A percentile compares a stretch with the other conserved stretches of the same genome.
phyloP scores from a whole-genome alignment of 495 filamentous ascomycete genomes.

The Neurospora pannonica region DNA sequence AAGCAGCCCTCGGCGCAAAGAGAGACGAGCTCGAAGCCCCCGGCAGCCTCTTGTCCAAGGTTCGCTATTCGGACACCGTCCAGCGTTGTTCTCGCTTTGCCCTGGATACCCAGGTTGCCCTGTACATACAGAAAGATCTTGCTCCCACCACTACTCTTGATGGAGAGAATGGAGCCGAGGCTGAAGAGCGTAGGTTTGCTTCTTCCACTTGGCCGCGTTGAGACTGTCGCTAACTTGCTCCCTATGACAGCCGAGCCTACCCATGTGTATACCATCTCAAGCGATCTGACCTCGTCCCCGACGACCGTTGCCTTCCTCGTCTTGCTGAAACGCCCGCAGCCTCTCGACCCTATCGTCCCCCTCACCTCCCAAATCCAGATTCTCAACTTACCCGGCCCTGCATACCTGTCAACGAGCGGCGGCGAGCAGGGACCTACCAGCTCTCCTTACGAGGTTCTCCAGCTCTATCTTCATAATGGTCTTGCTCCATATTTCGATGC shows the following conservation, averaged over 20 bases:
- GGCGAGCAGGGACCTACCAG: constrained; percentile 58
- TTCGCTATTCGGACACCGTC: constrained; percentile 63
- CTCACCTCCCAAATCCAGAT: constrained; percentile 81
- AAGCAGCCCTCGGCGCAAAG: constrained; percentile 77
- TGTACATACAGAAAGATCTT: constrained; percentile 86
- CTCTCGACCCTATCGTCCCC: constrained; percentile 70
- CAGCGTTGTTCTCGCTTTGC: constrained; percentile 85
- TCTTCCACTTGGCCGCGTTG: neutral
- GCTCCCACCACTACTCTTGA: constrained; percentile 30
- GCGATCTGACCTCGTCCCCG: constrained; percentile 69
- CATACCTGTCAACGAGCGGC: constrained; percentile 50
- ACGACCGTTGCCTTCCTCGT: constrained; percentile 76
- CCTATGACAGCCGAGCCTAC: constrained; percentile 22
- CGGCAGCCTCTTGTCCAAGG: constrained; percentile 72
- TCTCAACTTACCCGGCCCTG: constrained; percentile 77
- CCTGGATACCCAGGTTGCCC: constrained; percentile 69
- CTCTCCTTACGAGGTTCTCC: constrained; percentile 85
- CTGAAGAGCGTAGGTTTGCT: constrained; percentile 16
- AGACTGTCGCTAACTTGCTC: neutral
- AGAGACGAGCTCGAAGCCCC: constrained; percentile 66
- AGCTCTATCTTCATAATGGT: constrained; percentile 77
- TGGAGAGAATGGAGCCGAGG: constrained; percentile 20
- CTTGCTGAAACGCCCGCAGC: constrained; percentile 77
- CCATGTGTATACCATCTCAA: constrained; percentile 69
- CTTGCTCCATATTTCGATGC: constrained; percentile 94